Evolutionary conservation across 2,329 filamentous ascomycete genomes (phyloP), one percentile per base, ranked within the genome.

Genomic region (Epichloe coenophiala): DNA sequence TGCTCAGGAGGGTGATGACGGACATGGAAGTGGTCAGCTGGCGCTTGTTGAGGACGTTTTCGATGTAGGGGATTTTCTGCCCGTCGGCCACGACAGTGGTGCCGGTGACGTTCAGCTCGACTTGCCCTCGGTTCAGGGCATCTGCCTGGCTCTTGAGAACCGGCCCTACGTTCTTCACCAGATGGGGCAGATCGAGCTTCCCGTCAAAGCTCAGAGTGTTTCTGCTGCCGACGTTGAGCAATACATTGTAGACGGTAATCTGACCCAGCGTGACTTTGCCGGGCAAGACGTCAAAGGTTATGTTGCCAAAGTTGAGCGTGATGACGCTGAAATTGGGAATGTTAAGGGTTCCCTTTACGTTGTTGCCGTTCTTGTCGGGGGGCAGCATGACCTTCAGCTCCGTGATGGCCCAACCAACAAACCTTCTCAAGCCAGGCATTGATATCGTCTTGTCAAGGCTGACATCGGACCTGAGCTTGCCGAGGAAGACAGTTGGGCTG

Each of bases 301-400:
- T 47, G 55, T 75, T 70, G 11, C 73, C 72, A 3, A 73, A 61
- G 0, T 65, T 68, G 5, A 75, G 67, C 1, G 65, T 65, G 2
- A 76, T 60, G 1, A 65, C 58, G 2, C 71, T 71, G 36, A 62
- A 60, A 54, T 76, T 76, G 2, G 73, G 73, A 15, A 76, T 56
- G 42, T 63, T 69, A 7, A 74, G 59, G 1, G 61, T 60, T 2
- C 71, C 72, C 27, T 61, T 63, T 49, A 75, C 57, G 54, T 74
- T 74, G 47, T 62, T 63, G 11, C 69, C 69, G 15, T 71, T 63
- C 0, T 60, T 58, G 23, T 63, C 61, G 5, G 68, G 1, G 69
- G 69, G 66, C 2, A 71, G 54, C 12, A 70, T 51, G 5, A 75
- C 60, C 2, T 64, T 64, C 5, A 76, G 55, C 40, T 68, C 65